A percentile compares a stretch with the other conserved stretches of the same genome.
Conservation (phyloP, 2,329 filamentous ascomycete genomes). For the Neofusicoccum laricinum region DNA sequence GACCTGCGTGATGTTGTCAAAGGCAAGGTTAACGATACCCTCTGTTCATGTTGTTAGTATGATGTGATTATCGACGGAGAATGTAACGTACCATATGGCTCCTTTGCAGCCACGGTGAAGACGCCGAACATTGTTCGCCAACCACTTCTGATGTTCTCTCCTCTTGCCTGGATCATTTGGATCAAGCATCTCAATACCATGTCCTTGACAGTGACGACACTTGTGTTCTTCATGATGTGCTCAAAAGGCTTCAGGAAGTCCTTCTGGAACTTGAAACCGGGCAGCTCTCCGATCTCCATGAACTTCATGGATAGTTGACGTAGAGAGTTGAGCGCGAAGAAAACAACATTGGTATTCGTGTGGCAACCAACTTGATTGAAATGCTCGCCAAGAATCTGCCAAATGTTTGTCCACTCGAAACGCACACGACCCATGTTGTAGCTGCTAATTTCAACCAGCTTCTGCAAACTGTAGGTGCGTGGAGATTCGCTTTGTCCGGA, state of each 20-base stretch:
- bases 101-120: slow-evolving; percentile 90
- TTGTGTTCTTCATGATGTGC: slow-evolving; percentile 92
- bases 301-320: slow-evolving; percentile 97
- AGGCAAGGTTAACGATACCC: slow-evolving; percentile 92
- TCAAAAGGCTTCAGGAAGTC: slow-evolving; percentile 98
- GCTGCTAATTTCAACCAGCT: slow-evolving; percentile 97
- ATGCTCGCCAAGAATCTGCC: slow-evolving; percentile 95
- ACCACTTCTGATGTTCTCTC: slow-evolving; percentile 93
- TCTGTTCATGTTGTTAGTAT: slow-evolving; percentile 51
- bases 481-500: slow-evolving; percentile 95
- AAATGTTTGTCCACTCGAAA: slow-evolving; percentile 98
- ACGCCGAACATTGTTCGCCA: slow-evolving; percentile 99
- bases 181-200: slow-evolving; percentile 95
- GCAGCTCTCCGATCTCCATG: slow-evolving; percentile 95
- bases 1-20: slow-evolving; percentile 92
- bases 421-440: slow-evolving; percentile 99
- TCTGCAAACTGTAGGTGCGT: slow-evolving; percentile 94
- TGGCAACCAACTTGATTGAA: slow-evolving; percentile 98
- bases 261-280: slow-evolving; percentile 99
- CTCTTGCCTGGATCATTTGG: slow-evolving; percentile 97
- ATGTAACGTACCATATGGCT: slow-evolving; percentile 65
- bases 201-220: slow-evolving; percentile 89
- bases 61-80: neutral
- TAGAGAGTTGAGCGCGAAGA: slow-evolving; percentile 93
- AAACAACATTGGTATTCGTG: slow-evolving; percentile 93